These are phyloP conservation scores for Pholiota microspora DNA, from an alignment of 768 basidiomycete genomes.

Conservation along the genomic window DNA sequence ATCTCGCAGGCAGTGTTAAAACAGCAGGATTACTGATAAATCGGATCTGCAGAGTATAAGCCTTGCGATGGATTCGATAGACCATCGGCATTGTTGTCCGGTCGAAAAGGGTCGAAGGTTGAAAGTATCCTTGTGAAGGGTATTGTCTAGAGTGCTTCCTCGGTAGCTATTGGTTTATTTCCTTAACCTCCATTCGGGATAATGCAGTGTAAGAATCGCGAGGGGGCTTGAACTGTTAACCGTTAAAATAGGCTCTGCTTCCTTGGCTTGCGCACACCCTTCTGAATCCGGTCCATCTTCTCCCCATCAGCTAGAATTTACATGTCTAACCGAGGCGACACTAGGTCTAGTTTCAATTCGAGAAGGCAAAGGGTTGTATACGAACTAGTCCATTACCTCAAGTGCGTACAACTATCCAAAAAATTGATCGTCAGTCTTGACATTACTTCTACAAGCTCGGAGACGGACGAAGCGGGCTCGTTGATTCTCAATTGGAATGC, in stretches of 20 bases:
- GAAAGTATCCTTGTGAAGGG: background rate
- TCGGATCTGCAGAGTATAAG: no score
- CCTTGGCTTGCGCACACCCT: background rate
- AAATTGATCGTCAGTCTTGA: background rate
- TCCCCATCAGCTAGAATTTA: background rate
- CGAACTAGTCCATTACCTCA: background rate
- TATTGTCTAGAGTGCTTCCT: background rate
- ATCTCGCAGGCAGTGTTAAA: background rate
- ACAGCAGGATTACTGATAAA: background rate
- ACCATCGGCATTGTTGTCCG: background rate
- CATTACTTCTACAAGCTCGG: background rate
- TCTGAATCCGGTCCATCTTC: background rate
- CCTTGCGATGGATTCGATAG: no score
- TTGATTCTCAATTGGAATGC: slow-evolving; percentile 6
- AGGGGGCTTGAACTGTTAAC: background rate
- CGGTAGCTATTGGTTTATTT: background rate
- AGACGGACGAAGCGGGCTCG: background rate
- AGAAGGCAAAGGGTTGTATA: background rate
- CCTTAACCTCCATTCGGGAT: background rate
- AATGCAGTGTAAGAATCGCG: background rate
- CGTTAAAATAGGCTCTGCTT: background rate
- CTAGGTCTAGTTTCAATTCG: background rate
- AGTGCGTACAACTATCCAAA: background rate
- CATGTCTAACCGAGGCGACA: background rate
- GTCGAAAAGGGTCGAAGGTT: background rate